Base-by-base conservation (phyloP, 768 basidiomycete genomes). In the Tulasnella sp. region DNA sequence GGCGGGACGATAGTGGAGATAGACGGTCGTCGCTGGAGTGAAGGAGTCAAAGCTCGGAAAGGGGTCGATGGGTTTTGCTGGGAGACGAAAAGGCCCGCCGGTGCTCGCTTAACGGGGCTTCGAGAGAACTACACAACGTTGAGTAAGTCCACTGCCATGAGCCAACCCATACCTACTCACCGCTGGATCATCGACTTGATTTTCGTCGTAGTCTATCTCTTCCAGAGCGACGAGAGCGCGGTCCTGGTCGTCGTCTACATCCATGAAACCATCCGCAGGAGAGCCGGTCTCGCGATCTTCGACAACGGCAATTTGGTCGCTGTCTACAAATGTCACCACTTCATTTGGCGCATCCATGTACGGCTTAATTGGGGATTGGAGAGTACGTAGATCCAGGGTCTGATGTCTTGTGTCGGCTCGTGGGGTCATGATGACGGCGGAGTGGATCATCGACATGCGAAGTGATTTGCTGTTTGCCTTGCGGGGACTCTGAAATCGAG, bases 391-490 rank as follows among this genome's bases (percentile, higher is more conserved):
- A 35, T 75, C 75, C 12, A 70, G 74, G 22, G 73, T 37, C 17
- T 37, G 64, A 40, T 29, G 37, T 16, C 67, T 36, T 47, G 52
- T 6, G 19, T 40, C 22, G 34, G 37, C 36, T 74, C 90, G 90
- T 0, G 90, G 90, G 0, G 86, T 86, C 79, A 91, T 90, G 5
- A 92, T 89, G 75, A 90, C 86, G 0, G 89, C 89, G 70, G 86
- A 87, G 32, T 87, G 83, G 39, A 92, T 90, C 88, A 92, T 89
- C 1, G 89, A 90, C 73, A 92, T 83, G 35, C 90, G 86, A 1
- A 89, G 83, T 2, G 85, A 83, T 26, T 86, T 83, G 29, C 78
- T 73, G 36, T 78, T 73, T 66, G 82, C 82, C 32, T 73, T 73
- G 29, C 65, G 63, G 39, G 76, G 67, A 75, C 62, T 69, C 81